Conservation (phyloP, 192 early-diverging fungal species). For the Funneliformis mosseae region DNA sequence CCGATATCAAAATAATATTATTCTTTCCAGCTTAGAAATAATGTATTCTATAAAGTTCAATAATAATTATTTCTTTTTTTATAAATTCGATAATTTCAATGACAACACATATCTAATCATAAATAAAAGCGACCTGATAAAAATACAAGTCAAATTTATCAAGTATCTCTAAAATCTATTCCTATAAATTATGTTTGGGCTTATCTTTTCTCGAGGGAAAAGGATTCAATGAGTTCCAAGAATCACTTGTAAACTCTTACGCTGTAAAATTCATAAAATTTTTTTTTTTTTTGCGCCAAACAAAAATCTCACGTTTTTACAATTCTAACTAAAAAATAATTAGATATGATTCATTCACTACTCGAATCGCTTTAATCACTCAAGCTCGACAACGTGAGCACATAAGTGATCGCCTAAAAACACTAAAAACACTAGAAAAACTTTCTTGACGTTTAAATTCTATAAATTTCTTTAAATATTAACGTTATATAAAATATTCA, state of each 20-base stretch:
- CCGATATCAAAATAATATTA: conserved; percentile 68
- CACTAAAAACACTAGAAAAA: conserved; percentile 37
- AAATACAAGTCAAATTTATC: background rate
- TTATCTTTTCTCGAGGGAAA: conserved; percentile 54
- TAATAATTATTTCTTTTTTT: background rate
- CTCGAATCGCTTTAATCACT: conserved; percentile 59
- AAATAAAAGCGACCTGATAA: conserved; percentile 63
- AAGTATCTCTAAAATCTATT: background rate
- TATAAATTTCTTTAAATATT: background rate
- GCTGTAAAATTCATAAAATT: conserved; percentile 38
- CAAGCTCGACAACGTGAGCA: conserved; percentile 70
- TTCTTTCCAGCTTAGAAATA: conserved; percentile 51
- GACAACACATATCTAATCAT: conserved; percentile 62
- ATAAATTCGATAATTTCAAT: conserved; percentile 44
- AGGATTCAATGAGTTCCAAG: conserved; percentile 50
- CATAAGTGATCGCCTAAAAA: conserved; percentile 54
- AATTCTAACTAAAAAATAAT: background rate
- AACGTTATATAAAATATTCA: conserved; percentile 35
- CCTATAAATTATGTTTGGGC: conserved; percentile 42
- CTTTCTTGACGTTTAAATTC: conserved; percentile 37
- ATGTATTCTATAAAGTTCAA: conserved; percentile 3
- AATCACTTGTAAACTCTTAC: conserved; percentile 40
- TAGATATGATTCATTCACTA: conserved; percentile 41
- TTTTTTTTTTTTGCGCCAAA: background rate
- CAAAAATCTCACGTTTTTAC: background rate